Base-by-base conservation (phyloP, 345 rosid genomes). In the Aethionema arabicum region DNA sequence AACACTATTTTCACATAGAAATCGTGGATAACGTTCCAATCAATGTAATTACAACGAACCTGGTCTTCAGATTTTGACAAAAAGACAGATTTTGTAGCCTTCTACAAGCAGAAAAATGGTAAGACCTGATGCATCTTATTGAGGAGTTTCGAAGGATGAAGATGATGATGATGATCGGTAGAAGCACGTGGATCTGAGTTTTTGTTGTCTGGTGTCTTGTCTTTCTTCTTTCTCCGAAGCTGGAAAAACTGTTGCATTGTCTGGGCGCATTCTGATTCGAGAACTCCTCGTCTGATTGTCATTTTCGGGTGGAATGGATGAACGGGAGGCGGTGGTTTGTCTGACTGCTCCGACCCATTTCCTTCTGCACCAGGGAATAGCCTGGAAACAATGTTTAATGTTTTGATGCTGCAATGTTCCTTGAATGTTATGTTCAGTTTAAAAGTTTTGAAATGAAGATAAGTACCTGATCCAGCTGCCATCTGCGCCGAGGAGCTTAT, bases 401-500 rank as follows among this genome's bases (percentile, higher is more conserved):
- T n/a, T 30, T 55, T 29, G 60, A 48, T 16, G 27, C 21, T 5
- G 12, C 3, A 14, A 41, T 56, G 47, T 50, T 56, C 53, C 12
- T 21, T 21, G n/a, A 43, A 64, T n/a, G 43, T 10, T 21, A 2
- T 45, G 36, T 38, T 38, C 41, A 39, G 45, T 58, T 72, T 46
- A 9, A 5, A 58, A 59, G 57, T 52, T 51, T 45, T 7, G 8
- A 2, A 4, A 1, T 9, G 21, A 11, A 11, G 49, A 38, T 82
- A 0, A 2, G n/a, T 68, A 72, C 97, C 96, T 85, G 50, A 93
- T 79, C 96, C 97, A 90, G 78, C 97, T 90, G 46, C 99, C 99
- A 64, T 93, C 97, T 35, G 97, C 97, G 73, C 99, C 99, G 52
- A 90, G 91, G 73, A 90, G 97, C 77, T 83, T 93, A 76, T 93